Conservation (phyloP, 1,139 yeast species). For the Blastobotrys ciferrii region DNA sequence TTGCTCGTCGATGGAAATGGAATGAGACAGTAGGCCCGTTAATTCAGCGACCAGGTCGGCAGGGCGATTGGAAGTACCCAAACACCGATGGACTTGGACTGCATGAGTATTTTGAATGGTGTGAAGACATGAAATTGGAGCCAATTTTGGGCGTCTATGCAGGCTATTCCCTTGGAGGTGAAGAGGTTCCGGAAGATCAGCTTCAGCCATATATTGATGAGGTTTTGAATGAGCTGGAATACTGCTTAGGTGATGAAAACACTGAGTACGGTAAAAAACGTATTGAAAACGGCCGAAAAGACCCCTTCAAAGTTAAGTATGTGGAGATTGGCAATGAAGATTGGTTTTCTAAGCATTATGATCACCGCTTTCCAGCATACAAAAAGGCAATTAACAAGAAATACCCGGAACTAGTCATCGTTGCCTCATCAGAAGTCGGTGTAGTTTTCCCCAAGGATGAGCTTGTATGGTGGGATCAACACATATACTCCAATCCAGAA, state of each 20-base stretch:
- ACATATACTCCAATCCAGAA: conserved; percentile 10
- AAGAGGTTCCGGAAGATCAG: conserved; percentile 1
- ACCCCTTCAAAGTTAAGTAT: conserved; percentile 5
- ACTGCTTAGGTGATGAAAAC: conserved; percentile 5
- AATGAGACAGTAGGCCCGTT: conserved; percentile 12
- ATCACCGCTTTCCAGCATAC: conserved; percentile 4
- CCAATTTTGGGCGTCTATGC: conserved; percentile 12
- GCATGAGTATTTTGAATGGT: conserved; percentile 12
- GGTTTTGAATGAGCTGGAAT: conserved; percentile 5
- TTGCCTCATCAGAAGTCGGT: conserved; percentile 6
- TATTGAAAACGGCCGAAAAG: conserved; percentile 1
- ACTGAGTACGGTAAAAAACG: conserved; percentile 8
- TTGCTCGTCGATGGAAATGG: conserved; percentile 13
- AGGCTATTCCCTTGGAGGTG: conserved; percentile 5
- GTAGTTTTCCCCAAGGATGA: conserved; percentile 7
- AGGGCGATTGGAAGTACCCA: conserved; percentile 12
- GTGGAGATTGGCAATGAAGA: conserved; percentile 10
- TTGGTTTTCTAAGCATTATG: conserved; percentile 3
- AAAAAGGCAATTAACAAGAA: conserved; percentile 13
- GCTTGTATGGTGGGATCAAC: conserved; percentile 11
- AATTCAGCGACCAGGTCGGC: conserved; percentile 10
- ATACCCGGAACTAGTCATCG: conserved; percentile 8
- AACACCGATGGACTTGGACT: conserved; percentile 13
- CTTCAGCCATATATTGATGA: conserved; percentile 6
- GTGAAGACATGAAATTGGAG: conserved; percentile 13